Percentiles rank a stretch among this genome's conserved stretches.
Conservation (phyloP, 2,329 filamentous ascomycete species). For the Fusarium sp. region DNA sequence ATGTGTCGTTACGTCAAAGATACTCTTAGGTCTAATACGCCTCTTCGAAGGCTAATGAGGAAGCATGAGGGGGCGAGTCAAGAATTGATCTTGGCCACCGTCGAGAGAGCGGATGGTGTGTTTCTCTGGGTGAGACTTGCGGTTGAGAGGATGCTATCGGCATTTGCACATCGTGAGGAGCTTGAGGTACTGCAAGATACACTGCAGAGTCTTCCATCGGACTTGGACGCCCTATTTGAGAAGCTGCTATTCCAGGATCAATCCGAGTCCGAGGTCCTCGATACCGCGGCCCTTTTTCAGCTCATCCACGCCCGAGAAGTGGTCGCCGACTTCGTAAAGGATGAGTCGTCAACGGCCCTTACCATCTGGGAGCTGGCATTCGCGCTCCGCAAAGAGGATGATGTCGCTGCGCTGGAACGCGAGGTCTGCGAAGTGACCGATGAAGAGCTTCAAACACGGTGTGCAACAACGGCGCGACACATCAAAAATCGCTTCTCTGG, state of each 20-base stretch:
- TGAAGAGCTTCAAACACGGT: conserved; percentile 32
- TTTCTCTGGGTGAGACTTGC: conserved; percentile 52
- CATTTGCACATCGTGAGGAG: conserved; percentile 3
- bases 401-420: conserved; percentile 24
- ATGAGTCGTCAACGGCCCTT: conserved; percentile 48
- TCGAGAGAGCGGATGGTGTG: conserved; percentile 47
- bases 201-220: conserved; percentile 37
- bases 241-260: conserved; percentile 48
- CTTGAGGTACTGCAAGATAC: conserved; percentile 12
- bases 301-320: conserved; percentile 49
- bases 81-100: conserved; percentile 27
- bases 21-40: conserved; percentile 24
- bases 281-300: conserved; percentile 46
- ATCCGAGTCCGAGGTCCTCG: conserved; percentile 15
- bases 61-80: conserved; percentile 2
- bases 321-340: conserved; percentile 49
- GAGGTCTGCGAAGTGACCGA: conserved; percentile 39
- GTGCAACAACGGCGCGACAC: conserved; percentile 18
- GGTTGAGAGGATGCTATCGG: conserved; percentile 44
- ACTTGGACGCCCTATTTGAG: conserved; percentile 48
- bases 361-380: conserved; percentile 52
- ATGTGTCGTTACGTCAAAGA: conserved; percentile 46
- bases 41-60: conserved; percentile 27
- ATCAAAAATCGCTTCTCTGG: conserved; percentile 42
- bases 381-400: conserved; percentile 38